These are phyloP conservation scores for Thermothelomyces thermophilus DNA, from an alignment of 2,329 filamentous ascomycete genomes.

Conservation along the genomic window DNA sequence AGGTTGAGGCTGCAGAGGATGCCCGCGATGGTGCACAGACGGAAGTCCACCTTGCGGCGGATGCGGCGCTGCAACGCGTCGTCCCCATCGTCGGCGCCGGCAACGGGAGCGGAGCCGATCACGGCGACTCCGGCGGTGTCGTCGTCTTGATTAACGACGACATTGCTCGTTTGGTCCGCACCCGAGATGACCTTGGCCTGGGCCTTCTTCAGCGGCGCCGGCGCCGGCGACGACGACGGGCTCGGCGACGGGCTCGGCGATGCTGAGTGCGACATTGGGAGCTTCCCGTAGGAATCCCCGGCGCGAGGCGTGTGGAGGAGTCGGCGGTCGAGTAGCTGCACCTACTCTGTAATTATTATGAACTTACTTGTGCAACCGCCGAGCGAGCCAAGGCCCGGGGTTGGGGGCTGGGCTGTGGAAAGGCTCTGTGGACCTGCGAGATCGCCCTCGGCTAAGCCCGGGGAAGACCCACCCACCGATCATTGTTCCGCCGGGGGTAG, in stretches of 20 bases:
- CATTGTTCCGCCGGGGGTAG: not conserved
- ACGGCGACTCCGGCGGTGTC: not conserved
- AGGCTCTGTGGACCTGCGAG: not conserved
- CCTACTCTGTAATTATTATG: too few relatives aligned
- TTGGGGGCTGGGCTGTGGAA: not conserved
- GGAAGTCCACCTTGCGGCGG: slow-evolving; percentile 58
- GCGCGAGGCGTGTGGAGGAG: too few relatives aligned
- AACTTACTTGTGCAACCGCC: too few relatives aligned
- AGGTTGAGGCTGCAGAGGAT: slow-evolving; percentile 65
- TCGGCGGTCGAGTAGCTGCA: too few relatives aligned
- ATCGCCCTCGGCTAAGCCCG: not conserved
- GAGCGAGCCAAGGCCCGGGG: too few relatives aligned
- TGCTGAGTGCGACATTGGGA: not conserved
- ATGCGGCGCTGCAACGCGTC: slow-evolving; percentile 40
- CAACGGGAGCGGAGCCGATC: not conserved
- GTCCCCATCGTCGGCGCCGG: not conserved
- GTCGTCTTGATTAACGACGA: not conserved
- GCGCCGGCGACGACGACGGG: not conserved
- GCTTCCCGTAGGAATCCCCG: not conserved
- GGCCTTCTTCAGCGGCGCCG: not conserved
- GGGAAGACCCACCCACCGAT: not conserved
- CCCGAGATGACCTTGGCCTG: not conserved
- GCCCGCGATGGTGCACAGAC: slow-evolving; percentile 63
- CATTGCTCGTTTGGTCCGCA: too few relatives aligned
- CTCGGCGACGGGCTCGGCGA: not conserved